phyloP scores from a whole-genome alignment of 768 basidiomycete species.

The Brasilioporus rufonigricans region DNA sequence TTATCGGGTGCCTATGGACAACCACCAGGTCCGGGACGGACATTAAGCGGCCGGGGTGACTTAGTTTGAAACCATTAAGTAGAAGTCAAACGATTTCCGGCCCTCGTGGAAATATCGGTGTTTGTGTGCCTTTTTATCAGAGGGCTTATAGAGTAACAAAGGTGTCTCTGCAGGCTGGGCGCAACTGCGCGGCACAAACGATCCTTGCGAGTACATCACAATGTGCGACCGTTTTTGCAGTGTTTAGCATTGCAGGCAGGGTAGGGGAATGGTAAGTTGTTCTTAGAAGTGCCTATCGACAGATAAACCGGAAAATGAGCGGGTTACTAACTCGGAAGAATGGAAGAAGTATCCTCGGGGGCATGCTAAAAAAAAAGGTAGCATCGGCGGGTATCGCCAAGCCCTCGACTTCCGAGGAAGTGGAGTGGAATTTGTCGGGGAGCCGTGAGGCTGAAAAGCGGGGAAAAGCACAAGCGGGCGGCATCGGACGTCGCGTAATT shows the following conservation, averaged over 20 bases:
- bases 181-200: too few relatives aligned
- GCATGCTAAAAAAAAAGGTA: neutral
- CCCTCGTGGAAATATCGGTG: slow-evolving; percentile 1
- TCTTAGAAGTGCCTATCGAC: too few relatives aligned
- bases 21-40: slow-evolving; percentile 29
- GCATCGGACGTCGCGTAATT: too few relatives aligned
- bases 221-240: too few relatives aligned
- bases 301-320: too few relatives aligned
- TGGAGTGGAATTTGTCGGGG: too few relatives aligned
- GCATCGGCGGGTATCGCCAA: neutral
- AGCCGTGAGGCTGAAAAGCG: too few relatives aligned
- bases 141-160: neutral
- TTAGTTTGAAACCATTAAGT: neutral
- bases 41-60: neutral
- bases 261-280: too few relatives aligned
- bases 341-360: neutral
- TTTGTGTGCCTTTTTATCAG: neutral
- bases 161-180: neutral
- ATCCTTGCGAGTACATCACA: neutral
- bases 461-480: neutral
- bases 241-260: too few relatives aligned
- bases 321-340: neutral
- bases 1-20: neutral
- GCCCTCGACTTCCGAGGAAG: neutral
- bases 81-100: neutral